Evolutionary conservation across 2,329 filamentous ascomycete species (phyloP), one percentile per base, ranked within the genome.

Genomic region (Arthrobotrys megalospora): DNA sequence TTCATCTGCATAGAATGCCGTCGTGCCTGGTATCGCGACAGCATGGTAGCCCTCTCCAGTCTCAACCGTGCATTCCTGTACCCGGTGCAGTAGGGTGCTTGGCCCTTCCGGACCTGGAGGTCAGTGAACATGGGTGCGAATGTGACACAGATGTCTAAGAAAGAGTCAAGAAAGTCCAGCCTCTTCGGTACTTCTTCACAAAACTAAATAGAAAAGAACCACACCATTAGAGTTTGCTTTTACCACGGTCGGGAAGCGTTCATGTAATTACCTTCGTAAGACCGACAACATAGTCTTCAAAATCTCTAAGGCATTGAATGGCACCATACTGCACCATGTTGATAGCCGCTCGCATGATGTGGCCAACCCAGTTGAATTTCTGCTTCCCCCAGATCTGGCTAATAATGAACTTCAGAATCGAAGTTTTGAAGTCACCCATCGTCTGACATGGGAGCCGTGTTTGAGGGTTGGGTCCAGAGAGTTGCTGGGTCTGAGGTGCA

Each of bases 301-400:
- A 77, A 24, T 77, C 73, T 28, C 73, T 43, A 3, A 77, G 66
- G 16, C 60, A 69, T 19, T 65, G 58, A 12, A 77, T 77, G 8
- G 60, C 73, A 11, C 73, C 73, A 14, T 71, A 62, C 28, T 70
- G 58, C 32, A 77, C 73, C 73, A 77, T 77, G 36, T 77, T 77
- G 41, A 77, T 64, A 1, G 73, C 73, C 5, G 73, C 73, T 3
- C 73, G 65, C 66, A 77, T 70, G 16, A 77, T 70, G 16, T 77
- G 73, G 7, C 58, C 60, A 12, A 71, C 66, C 66, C 66, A 71
- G 12, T 43, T 69, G 45, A 77, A 77, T 16, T 71, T 66, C 41
- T 62, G 45, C 28, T 63, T 64, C 34, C 55, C 62, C 66, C 65
- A 77, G 28, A 71, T 48, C 19, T 58, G 73, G 12, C 66, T 63